A percentile compares a stretch with the other conserved stretches of the same genome.
Conservation (phyloP, 495 filamentous ascomycete genomes). For the Astrothelium subdiscretum region DNA sequence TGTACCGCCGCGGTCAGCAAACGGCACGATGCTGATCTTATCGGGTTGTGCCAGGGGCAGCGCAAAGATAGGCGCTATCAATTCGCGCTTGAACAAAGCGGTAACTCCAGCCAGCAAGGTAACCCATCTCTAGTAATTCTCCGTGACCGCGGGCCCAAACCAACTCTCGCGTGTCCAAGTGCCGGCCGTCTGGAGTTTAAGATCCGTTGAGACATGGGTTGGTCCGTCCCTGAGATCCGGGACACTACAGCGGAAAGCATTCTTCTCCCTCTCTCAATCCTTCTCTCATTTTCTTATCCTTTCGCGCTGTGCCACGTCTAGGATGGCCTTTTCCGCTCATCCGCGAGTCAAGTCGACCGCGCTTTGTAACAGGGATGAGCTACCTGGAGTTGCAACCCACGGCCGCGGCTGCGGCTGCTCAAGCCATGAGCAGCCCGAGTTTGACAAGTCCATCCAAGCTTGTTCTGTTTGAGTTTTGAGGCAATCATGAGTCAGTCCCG, state of each 20-base stretch:
- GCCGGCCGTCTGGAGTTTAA: not conserved
- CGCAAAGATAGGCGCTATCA: too few species aligned
- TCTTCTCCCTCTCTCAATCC: not conserved
- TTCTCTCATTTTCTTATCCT: not conserved
- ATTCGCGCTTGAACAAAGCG: too few species aligned
- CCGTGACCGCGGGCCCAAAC: not conserved
- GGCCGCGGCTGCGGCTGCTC: conserved; percentile 8
- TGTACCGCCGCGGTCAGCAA: too few species aligned
- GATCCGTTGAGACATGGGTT: not conserved
- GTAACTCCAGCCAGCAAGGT: not conserved
- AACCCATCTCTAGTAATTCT: not conserved
- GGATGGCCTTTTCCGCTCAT: not conserved
- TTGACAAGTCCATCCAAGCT: conserved; percentile 12
- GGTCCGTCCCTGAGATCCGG: not conserved
- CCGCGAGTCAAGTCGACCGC: not conserved
- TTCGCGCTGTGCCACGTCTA: not conserved
- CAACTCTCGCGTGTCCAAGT: not conserved
- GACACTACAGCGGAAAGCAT: not conserved
- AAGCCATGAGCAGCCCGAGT: conserved; percentile 17
- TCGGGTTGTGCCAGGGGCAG: too few species aligned
- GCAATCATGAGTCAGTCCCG: conserved; percentile 7
- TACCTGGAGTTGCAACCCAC: conserved; percentile 4
- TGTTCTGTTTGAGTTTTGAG: conserved; percentile 10
- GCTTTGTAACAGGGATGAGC: conserved; percentile 12
- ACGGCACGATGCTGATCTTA: not conserved